Evolutionary conservation across 1,139 yeast species (phyloP).

Genomic region (Suhomyces wounanorum): DNA sequence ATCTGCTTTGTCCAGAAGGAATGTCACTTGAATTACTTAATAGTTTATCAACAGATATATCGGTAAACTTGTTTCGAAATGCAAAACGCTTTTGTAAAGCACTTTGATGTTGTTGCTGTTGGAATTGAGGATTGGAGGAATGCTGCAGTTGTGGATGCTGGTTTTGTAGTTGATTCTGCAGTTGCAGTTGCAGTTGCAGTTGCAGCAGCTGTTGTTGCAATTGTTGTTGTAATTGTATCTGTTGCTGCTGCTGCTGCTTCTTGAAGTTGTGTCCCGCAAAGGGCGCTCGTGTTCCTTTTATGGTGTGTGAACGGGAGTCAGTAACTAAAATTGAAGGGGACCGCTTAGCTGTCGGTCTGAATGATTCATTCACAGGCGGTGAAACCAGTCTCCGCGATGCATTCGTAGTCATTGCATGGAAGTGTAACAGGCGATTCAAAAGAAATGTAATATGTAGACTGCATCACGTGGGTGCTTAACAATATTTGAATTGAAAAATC

Average conservation of each 20-base stretch:
- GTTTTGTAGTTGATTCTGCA: conserved; percentile 16
- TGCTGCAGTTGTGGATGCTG: conserved; percentile 17
- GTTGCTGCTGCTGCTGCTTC: conserved; percentile 38
- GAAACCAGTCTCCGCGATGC: conserved; percentile 7
- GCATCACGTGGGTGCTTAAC: not conserved
- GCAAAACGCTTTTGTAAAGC: conserved; percentile 32
- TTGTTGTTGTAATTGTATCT: conserved; percentile 14
- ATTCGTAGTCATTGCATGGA: conserved; percentile 4
- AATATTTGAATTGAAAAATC: not conserved
- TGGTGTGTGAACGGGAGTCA: conserved; percentile 66
- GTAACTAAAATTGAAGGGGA: conserved; percentile 94
- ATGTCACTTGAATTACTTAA: conserved; percentile 79
- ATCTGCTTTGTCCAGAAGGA: conserved; percentile 72
- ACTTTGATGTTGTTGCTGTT: conserved; percentile 22
- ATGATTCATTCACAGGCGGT: conserved; percentile 11
- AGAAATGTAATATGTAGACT: not conserved
- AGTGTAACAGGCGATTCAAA: not conserved
- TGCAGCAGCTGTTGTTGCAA: conserved; percentile 15
- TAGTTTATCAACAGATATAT: conserved; percentile 70
- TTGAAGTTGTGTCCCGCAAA: conserved; percentile 67
- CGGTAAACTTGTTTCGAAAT: conserved; percentile 55
- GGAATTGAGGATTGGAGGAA: conserved; percentile 16
- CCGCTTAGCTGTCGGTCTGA: conserved; percentile 74
- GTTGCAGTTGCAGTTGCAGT: conserved; percentile 15
- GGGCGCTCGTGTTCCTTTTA: conserved; percentile 73